These are phyloP conservation scores for Fraxinus excelsior DNA, from an alignment of 257 asterid genomes.

Conservation along the genomic window DNA sequence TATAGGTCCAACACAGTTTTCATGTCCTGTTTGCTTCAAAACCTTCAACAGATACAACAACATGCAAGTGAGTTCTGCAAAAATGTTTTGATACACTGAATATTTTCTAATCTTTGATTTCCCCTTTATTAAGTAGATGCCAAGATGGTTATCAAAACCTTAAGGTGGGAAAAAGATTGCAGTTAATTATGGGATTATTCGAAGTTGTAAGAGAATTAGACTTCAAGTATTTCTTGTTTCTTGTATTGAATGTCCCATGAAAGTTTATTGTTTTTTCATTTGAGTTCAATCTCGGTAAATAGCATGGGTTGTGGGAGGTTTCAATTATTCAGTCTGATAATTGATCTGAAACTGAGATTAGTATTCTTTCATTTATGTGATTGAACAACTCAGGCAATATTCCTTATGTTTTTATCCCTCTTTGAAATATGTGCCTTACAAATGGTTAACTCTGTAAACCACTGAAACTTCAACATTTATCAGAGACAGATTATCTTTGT, in stretches of 20 bases:
- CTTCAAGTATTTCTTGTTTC: background rate
- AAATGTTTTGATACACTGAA: background rate
- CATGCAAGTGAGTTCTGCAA: constrained; percentile 76
- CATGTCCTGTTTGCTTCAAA: constrained; percentile 88
- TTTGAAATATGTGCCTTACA: constrained; percentile 46
- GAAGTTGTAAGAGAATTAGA: background rate
- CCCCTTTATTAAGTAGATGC: background rate
- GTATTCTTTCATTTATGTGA: constrained; percentile 37
- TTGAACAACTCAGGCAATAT: constrained; percentile 71
- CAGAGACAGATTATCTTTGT: constrained; percentile 19
- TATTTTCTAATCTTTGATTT: background rate
- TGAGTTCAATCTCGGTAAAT: background rate
- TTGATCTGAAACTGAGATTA: no score
- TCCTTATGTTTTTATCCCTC: constrained; percentile 55
- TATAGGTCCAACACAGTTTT: constrained; percentile 90
- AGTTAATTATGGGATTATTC: background rate
- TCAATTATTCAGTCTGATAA: constrained; percentile 32
- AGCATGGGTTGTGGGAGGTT: constrained; percentile 23
- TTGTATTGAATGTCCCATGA: background rate
- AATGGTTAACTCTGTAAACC: constrained; percentile 44
- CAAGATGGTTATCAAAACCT: background rate
- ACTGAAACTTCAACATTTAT: constrained; percentile 41
- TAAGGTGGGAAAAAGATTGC: background rate
- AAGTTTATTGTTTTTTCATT: background rate
- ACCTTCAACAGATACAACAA: constrained; percentile 92